These are phyloP conservation scores for Xanthoconium separans DNA, from an alignment of 1,284 basidiomycete genomes.

Conservation along the genomic window DNA sequence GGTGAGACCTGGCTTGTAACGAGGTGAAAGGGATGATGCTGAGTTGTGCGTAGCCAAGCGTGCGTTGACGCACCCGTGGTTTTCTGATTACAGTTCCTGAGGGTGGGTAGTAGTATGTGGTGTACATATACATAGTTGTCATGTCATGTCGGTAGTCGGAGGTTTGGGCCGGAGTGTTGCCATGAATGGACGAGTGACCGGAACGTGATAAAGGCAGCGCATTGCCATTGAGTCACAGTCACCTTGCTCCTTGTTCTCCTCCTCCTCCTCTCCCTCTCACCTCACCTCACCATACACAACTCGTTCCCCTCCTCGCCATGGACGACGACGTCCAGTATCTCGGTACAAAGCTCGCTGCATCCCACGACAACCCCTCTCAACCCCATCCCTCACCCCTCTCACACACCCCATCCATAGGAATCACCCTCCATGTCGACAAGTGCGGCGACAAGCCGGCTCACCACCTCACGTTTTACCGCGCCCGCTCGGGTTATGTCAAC, in stretches of 20 bases:
- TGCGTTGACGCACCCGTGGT: constrained; percentile 82
- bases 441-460: constrained; percentile 33
- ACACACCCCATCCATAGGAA: constrained; percentile 19
- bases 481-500: constrained; percentile 26
- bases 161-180: constrained; percentile 20
- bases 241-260: constrained; percentile 6
- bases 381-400: constrained; percentile 13
- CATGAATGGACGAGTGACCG: constrained; percentile 24
- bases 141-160: neutral
- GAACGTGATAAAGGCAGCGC: constrained; percentile 30
- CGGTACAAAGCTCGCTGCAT: constrained; percentile 26
- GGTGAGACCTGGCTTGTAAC: constrained; percentile 45
- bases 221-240: constrained; percentile 33
- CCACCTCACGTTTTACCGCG: constrained; percentile 27
- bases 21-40: neutral
- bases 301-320: constrained; percentile 14
- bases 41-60: constrained; percentile 66
- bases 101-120: neutral
- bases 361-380: constrained; percentile 20
- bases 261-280: neutral
- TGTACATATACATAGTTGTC: no score
- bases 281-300: neutral
- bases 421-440: constrained; percentile 30
- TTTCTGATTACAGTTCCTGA: constrained; percentile 51
- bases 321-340: constrained; percentile 37